A percentile compares a stretch with the other conserved stretches of the same genome.
Evolutionary conservation across 1,139 yeast species (phyloP).

Genomic region (Diutina siamensis): DNA sequence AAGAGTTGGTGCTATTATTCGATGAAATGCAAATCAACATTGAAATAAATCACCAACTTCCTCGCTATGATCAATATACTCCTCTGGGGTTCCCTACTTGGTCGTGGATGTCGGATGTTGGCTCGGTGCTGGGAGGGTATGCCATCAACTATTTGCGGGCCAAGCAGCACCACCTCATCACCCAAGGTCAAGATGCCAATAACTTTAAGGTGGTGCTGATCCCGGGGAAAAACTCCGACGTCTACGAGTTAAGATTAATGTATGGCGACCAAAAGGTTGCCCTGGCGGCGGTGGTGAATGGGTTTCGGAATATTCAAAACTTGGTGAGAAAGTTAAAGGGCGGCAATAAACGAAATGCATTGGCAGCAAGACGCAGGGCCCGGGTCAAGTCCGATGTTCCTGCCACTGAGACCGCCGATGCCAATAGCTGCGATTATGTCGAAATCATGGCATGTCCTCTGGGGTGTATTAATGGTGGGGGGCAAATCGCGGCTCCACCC

Average conservation of each 20-base stretch:
- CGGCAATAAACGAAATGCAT: conserved; percentile 27
- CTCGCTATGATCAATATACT: background rate
- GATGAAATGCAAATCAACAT: conserved; percentile 25
- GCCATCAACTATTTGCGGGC: conserved; percentile 46
- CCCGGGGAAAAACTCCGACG: conserved; percentile 67
- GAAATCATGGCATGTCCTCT: conserved; percentile 98
- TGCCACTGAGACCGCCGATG: conserved; percentile 31
- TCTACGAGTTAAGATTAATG: conserved; percentile 51
- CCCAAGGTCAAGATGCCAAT: conserved; percentile 13
- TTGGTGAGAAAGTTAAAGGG: conserved; percentile 67
- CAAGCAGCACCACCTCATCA: conserved; percentile 20
- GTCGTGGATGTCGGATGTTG: conserved; percentile 65
- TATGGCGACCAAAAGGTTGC: conserved; percentile 32
- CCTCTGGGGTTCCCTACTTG: background rate
- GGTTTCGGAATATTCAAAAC: conserved; percentile 90
- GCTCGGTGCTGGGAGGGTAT: conserved; percentile 88
- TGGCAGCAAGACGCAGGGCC: conserved; percentile 32
- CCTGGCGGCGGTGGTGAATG: conserved; percentile 71
- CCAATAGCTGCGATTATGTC: conserved; percentile 65
- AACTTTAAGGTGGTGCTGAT: conserved; percentile 18
- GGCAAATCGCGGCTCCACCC: conserved; percentile 54
- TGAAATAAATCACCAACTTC: background rate
- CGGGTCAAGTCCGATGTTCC: conserved; percentile 11
- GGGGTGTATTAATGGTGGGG: conserved; percentile 97
- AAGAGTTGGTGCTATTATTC: conserved; percentile 67